Evolutionary conservation across 2,329 filamentous ascomycete species (phyloP).

Genomic region (Aspergillus sp.): DNA sequence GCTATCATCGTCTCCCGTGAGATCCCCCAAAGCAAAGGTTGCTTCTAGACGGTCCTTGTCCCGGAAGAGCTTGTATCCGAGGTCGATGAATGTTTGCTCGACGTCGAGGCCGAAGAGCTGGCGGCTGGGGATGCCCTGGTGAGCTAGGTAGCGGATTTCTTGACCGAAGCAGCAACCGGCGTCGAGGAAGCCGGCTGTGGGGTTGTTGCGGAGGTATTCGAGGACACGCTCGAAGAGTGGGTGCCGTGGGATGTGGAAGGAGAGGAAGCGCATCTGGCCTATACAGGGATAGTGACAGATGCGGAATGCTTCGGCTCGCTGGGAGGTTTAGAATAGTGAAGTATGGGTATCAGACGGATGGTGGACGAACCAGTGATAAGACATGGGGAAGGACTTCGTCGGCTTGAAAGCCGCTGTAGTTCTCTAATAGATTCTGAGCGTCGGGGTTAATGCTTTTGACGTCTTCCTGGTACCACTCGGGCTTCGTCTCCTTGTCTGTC

Average conservation of each 20-base stretch:
- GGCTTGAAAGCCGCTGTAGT: conserved; percentile 14
- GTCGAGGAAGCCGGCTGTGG: conserved; percentile 15
- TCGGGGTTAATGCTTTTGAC: conserved; percentile 18
- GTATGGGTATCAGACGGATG: too few relatives aligned
- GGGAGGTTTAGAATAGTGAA: neutral
- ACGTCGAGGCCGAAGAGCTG: conserved; percentile 48
- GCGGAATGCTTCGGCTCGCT: conserved; percentile 19
- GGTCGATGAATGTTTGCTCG: conserved; percentile 50
- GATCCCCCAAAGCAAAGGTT: conserved; percentile 37
- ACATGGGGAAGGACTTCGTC: conserved; percentile 19
- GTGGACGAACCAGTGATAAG: conserved; percentile 10
- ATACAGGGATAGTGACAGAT: conserved; percentile 20
- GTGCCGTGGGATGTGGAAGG: conserved; percentile 17
- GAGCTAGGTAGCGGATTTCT: conserved; percentile 18
- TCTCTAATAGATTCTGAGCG: conserved; percentile 18
- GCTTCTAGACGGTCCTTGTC: conserved; percentile 51
- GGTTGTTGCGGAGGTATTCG: conserved; percentile 10
- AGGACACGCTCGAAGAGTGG: conserved; percentile 13
- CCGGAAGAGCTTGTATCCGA: conserved; percentile 63
- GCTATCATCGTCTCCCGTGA: conserved; percentile 43
- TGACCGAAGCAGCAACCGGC: conserved; percentile 21
- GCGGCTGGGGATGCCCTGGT: conserved; percentile 13
- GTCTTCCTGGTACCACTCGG: conserved; percentile 15
- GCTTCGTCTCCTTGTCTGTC: neutral
- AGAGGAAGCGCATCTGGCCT: conserved; percentile 20